Evolutionary conservation across 1,284 basidiomycete species (phyloP).

Genomic region (Schizopora paradoxa): DNA sequence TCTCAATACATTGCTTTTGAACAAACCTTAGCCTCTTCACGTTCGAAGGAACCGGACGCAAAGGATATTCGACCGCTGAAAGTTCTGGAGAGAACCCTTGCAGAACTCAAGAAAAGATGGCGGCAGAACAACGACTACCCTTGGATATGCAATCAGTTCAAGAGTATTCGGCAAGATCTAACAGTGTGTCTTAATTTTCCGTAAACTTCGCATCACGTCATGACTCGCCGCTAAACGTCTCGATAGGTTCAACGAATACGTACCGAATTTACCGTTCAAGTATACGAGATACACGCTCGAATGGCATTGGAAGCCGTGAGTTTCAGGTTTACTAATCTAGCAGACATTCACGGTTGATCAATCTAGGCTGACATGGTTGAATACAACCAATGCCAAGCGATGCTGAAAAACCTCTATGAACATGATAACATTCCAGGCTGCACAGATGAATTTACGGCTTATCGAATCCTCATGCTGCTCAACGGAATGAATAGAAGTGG

Average conservation of each 20-base stretch:
- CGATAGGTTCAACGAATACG: conserved; percentile 99
- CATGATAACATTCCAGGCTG: conserved; percentile 88
- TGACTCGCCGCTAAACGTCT: conserved; percentile 15
- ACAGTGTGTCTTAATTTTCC: conserved; percentile 59
- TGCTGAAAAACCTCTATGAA: conserved; percentile 88
- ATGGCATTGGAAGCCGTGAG: conserved; percentile 92
- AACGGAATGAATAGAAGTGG: conserved; percentile 94
- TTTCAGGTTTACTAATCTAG: conserved; percentile 12
- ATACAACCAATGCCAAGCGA: conserved; percentile 97
- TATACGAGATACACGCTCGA: conserved; percentile 97
- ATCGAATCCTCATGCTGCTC: conserved; percentile 93
- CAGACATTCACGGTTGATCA: not conserved
- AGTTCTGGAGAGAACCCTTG: conserved; percentile 81
- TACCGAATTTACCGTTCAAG: conserved; percentile 96
- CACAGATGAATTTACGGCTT: conserved; percentile 93
- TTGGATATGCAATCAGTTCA: conserved; percentile 98
- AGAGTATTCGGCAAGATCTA: conserved; percentile 94
- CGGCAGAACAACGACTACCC: conserved; percentile 78
- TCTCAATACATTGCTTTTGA: conserved; percentile 11
- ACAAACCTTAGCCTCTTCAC: conserved; percentile 8
- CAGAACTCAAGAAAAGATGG: conserved; percentile 88
- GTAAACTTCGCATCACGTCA: conserved; percentile 19
- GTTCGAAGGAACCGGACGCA: conserved; percentile 84
- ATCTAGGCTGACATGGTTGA: conserved; percentile 92
- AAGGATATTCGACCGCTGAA: conserved; percentile 88